A percentile compares a stretch with the other conserved stretches of the same genome.
Conservation (phyloP, 768 basidiomycete genomes). For the Auricularia heimuer region DNA sequence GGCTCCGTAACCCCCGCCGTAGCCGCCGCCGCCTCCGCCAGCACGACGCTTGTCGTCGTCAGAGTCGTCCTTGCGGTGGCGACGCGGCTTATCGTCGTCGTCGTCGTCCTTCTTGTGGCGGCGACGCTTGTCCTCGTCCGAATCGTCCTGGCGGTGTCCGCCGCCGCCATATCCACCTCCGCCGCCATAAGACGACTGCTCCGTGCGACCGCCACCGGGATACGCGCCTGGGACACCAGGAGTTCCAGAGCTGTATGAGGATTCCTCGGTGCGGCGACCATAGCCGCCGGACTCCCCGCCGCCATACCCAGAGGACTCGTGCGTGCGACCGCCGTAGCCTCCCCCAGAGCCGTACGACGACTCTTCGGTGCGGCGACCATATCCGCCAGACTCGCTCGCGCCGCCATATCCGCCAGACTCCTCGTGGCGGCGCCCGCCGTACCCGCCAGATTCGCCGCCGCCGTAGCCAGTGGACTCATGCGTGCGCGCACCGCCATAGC, state of each 20-base stretch:
- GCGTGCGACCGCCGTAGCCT: neutral
- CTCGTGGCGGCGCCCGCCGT: neutral
- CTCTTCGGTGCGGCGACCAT: neutral
- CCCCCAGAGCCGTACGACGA: neutral
- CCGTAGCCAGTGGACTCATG: neutral
- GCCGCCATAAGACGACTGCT: no score
- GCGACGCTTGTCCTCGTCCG: no score
- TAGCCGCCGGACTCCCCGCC: neutral
- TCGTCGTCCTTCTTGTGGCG: no score
- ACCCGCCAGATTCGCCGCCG: neutral
- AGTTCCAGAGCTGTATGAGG: neutral
- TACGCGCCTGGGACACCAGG: no score
- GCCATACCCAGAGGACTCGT: constrained; percentile 2
- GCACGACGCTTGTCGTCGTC: constrained; percentile 1
- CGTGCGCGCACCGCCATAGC: neutral
- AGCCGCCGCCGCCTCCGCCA: constrained; percentile 2
- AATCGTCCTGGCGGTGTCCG: no score
- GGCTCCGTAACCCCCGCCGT: neutral
- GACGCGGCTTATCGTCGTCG: no score
- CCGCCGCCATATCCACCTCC: no score
- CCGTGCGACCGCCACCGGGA: no score
- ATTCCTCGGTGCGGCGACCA: neutral
- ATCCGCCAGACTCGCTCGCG: neutral
- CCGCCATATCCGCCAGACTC: neutral
- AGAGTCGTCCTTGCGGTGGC: no score